A percentile compares a stretch with the other conserved stretches of the same genome.
These are phyloP conservation scores for Colletotrichum limetticola DNA, from an alignment of 2,329 filamentous ascomycete genomes.

Conservation along the genomic window DNA sequence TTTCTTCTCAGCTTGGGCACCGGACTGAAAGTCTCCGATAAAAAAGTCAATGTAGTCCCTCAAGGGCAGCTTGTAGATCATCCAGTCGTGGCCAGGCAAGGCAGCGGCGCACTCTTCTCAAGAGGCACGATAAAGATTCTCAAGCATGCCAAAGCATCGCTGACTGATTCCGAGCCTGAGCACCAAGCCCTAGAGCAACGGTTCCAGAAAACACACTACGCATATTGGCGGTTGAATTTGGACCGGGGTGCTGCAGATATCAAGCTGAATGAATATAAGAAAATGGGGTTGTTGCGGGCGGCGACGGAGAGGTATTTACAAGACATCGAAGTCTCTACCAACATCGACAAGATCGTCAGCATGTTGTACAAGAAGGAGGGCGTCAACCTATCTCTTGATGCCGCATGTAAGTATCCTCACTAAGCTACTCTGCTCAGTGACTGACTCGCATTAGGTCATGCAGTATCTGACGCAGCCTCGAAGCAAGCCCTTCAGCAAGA, in stretches of 20 bases:
- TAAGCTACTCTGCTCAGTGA: background rate
- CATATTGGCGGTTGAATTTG: constrained; percentile 45
- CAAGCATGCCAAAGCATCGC: background rate
- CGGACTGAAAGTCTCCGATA: constrained; percentile 36
- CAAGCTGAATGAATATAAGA: constrained; percentile 39
- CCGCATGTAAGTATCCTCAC: constrained; percentile 35
- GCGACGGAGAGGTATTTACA: constrained; percentile 40
- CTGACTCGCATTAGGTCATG: constrained; percentile 1
- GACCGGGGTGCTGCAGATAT: constrained; percentile 39
- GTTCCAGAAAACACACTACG: constrained; percentile 31
- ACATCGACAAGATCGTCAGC: constrained; percentile 38
- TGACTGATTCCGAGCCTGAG: constrained; percentile 38
- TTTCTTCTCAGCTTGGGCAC: constrained; percentile 47
- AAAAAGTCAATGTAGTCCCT: background rate
- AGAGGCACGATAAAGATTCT: background rate
- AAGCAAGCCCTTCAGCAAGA: background rate
- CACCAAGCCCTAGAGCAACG: constrained; percentile 35
- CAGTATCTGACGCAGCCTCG: constrained; percentile 19
- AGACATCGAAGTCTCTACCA: constrained; percentile 8
- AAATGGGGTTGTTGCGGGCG: constrained; percentile 38
- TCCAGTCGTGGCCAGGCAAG: background rate
- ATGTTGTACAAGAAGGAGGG: constrained; percentile 27
- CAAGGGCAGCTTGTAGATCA: background rate
- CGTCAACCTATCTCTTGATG: constrained; percentile 36
- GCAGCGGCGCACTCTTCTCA: constrained; percentile 10